phyloP scores from a whole-genome alignment of 176 grass and related monocot genomes.

The Olyra latifolia region DNA sequence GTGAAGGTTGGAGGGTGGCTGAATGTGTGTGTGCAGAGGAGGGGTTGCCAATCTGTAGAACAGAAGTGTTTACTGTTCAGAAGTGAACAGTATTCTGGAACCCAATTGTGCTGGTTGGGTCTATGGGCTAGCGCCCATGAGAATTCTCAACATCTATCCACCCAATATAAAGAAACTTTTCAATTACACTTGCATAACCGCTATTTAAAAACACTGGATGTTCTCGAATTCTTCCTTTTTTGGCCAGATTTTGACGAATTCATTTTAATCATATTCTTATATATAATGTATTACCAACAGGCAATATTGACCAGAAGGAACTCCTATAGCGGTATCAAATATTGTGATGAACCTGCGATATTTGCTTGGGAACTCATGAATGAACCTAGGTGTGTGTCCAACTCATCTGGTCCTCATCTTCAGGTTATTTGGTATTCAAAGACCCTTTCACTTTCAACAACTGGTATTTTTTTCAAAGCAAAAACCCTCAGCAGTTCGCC shows the following conservation, averaged over 20 bases:
- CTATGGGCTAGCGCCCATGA: too few species aligned
- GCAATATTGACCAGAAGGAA: conserved; percentile 83
- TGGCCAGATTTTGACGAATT: not conserved
- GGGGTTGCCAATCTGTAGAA: too few species aligned
- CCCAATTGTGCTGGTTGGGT: too few species aligned
- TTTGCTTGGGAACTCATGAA: conserved; percentile 99
- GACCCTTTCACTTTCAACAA: not conserved
- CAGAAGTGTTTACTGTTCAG: too few species aligned
- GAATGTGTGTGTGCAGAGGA: too few species aligned
- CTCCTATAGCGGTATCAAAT: conserved; percentile 83
- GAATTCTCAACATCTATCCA: too few species aligned
- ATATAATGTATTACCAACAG: conserved; percentile 38
- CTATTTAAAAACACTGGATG: not conserved
- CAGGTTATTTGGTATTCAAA: conserved; percentile 48
- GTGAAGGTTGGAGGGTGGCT: too few species aligned
- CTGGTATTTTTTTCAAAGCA: not conserved
- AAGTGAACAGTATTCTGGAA: too few species aligned
- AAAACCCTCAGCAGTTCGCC: conserved; percentile 1
- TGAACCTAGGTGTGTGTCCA: conserved; percentile 85
- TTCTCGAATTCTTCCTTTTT: not conserved
- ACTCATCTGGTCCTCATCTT: conserved; percentile 73
- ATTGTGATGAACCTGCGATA: conserved; percentile 88
- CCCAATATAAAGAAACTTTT: not conserved
- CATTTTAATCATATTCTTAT: not conserved
- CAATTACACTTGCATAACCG: not conserved